A percentile compares a stretch with the other conserved stretches of the same genome.
Evolutionary conservation across 225 moss, liverwort and hornwort species (phyloP).

Genomic region (Asterella californica): DNA sequence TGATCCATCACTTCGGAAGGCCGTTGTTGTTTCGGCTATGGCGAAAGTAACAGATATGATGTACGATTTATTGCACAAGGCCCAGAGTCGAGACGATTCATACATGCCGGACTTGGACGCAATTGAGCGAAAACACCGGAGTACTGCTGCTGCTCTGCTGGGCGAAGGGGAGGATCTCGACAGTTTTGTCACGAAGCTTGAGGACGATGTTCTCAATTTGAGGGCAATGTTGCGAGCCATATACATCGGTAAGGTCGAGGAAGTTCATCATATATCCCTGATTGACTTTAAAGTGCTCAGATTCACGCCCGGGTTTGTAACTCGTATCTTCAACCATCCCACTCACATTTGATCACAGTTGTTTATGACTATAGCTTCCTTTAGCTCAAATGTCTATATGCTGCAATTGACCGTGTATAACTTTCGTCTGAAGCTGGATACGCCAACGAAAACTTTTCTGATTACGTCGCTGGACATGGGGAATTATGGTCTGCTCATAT

Average conservation of each 20-base stretch:
- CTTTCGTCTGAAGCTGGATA: conserved; percentile 69
- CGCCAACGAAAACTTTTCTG: conserved; percentile 82
- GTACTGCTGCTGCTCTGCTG: conserved; percentile 60
- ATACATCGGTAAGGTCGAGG: conserved; percentile 58
- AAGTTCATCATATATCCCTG: not conserved
- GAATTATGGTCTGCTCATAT: conserved; percentile 96
- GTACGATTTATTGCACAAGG: conserved; percentile 76
- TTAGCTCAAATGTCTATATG: not conserved
- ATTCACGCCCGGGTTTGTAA: not conserved
- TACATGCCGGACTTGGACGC: conserved; percentile 60
- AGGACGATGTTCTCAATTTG: conserved; percentile 71
- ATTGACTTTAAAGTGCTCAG: not conserved
- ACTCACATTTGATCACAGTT: not conserved
- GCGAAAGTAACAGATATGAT: conserved; percentile 98
- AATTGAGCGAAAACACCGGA: conserved; percentile 66
- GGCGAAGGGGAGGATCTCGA: conserved; percentile 71
- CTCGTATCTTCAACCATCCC: not conserved
- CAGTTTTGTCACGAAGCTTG: conserved; percentile 54
- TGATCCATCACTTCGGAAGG: conserved; percentile 69
- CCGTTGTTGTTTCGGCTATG: conserved; percentile 96
- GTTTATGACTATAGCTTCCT: too few species aligned
- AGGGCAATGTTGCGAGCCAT: conserved; percentile 93
- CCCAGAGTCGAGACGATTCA: conserved; percentile 70
- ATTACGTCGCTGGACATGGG: conserved; percentile 94
- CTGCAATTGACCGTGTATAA: not conserved